Evolutionary conservation across 371 early-diverging fungal species (phyloP).

Genomic region (Mortierella sp.): DNA sequence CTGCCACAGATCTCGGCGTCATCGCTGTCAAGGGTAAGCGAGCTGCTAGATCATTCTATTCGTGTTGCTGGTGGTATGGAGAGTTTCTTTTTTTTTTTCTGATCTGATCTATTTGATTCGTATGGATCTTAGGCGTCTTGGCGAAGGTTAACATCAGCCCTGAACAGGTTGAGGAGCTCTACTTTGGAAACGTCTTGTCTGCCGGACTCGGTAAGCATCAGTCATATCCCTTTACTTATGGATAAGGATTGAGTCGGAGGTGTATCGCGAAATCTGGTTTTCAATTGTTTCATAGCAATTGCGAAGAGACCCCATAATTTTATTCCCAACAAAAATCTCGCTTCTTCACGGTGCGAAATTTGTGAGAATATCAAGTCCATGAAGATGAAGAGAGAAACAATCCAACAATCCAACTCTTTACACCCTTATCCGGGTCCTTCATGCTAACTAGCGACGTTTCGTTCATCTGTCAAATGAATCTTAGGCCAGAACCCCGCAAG

Average conservation of each 20-base stretch:
- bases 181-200: conserved; percentile 90
- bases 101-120: not conserved
- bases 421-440: too few relatives aligned
- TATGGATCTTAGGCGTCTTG: conserved; percentile 70
- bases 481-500: conserved; percentile 96
- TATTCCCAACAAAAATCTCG: conserved; percentile 26
- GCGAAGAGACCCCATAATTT: conserved; percentile 19
- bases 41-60: not conserved
- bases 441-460: not conserved
- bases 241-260: not conserved
- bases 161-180: conserved; percentile 84
- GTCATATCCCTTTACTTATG: not conserved
- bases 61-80: not conserved
- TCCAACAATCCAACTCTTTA: too few relatives aligned
- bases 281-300: not conserved
- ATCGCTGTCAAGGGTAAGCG: conserved; percentile 88
- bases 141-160: conserved; percentile 76
- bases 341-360: not conserved
- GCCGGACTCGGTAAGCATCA: conserved; percentile 70
- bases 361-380: too few relatives aligned
- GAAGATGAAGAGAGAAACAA: not conserved
- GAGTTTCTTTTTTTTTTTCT: not conserved
- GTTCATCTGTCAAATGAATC: conserved; percentile 1
- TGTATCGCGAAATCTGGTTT: too few relatives aligned
- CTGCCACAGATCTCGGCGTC: conserved; percentile 91